phyloP scores from a whole-genome alignment of 2,329 filamentous ascomycete species.

The Sarocladium oryzae region DNA sequence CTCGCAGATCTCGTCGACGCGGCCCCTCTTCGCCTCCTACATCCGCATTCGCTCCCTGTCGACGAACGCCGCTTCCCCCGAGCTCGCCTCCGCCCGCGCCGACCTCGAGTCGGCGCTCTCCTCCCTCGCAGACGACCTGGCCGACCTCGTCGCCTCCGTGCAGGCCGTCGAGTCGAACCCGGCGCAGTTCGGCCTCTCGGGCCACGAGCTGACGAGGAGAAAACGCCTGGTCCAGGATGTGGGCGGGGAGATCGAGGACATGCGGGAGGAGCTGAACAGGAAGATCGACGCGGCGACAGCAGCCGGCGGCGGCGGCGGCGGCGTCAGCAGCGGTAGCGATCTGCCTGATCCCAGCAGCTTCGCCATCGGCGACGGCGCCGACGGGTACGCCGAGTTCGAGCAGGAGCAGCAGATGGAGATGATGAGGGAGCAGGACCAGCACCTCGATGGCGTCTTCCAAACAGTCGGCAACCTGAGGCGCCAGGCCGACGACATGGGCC shows the following conservation, averaged over 20 bases:
- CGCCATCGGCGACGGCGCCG: constrained; percentile 47
- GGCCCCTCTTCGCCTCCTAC: constrained; percentile 89
- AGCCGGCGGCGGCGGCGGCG: constrained; percentile 14
- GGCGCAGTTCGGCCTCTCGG: constrained; percentile 76
- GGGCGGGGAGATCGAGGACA: constrained; percentile 80
- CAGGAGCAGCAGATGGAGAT: constrained; percentile 85
- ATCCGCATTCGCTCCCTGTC: constrained; percentile 87
- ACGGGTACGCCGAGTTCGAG: constrained; percentile 76
- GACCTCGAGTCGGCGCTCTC: constrained; percentile 62
- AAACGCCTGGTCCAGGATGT: constrained; percentile 81
- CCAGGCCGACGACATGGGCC: constrained; percentile 93
- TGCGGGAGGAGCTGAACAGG: constrained; percentile 74
- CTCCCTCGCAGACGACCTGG: constrained; percentile 73
- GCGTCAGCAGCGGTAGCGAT: constrained; percentile 27
- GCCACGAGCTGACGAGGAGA: constrained; percentile 74
- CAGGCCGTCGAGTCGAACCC: constrained; percentile 83
- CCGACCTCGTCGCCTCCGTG: constrained; percentile 82
- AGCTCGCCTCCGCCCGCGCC: constrained; percentile 70
- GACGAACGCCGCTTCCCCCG: constrained; percentile 64
- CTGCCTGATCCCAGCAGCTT: constrained; percentile 49
- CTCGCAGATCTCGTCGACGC: constrained; percentile 69
- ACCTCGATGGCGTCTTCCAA: constrained; percentile 84
- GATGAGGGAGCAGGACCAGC: constrained; percentile 91
- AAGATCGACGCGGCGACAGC: constrained; percentile 16
- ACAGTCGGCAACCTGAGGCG: constrained; percentile 86